These are phyloP conservation scores for Coniochaeta ligniaria DNA, from an alignment of 2,329 filamentous ascomycete species.

Conservation along the genomic window DNA sequence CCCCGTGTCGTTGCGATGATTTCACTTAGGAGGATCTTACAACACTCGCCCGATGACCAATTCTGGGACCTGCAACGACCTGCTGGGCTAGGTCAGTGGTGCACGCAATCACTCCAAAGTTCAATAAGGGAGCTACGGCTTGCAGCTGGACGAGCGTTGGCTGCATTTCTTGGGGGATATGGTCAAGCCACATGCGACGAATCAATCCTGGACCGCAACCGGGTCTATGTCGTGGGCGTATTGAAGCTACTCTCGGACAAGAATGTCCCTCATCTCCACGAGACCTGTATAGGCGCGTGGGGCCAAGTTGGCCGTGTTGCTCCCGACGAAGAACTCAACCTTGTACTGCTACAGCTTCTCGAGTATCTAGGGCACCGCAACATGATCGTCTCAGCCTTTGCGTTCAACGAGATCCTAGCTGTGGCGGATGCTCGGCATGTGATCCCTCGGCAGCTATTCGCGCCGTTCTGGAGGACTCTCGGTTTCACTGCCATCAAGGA, in stretches of 20 bases:
- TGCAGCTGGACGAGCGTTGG: conserved; percentile 56
- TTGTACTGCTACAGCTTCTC: conserved; percentile 75
- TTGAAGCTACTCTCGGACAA: conserved; percentile 67
- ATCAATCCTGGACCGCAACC: conserved; percentile 52
- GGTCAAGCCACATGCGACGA: conserved; percentile 24
- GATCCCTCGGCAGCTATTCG: conserved; percentile 63
- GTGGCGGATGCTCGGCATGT: conserved; percentile 59
- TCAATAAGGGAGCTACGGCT: conserved; percentile 80
- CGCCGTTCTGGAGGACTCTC: conserved; percentile 82
- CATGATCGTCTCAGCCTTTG: conserved; percentile 68
- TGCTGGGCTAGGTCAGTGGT: conserved; percentile 63
- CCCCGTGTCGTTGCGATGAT: conserved; percentile 66
- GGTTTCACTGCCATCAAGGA: conserved; percentile 80
- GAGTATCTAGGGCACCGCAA: conserved; percentile 84
- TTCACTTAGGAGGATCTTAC: conserved; percentile 59
- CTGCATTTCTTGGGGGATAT: conserved; percentile 44
- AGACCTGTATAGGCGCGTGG: conserved; percentile 81
- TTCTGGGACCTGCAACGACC: conserved; percentile 64
- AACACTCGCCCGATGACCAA: conserved; percentile 53
- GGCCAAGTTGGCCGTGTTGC: conserved; percentile 74
- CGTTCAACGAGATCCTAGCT: conserved; percentile 73
- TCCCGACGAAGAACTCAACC: conserved; percentile 75
- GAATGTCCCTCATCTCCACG: conserved; percentile 60
- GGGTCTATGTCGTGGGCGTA: conserved; percentile 61
- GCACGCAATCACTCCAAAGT: conserved; percentile 72